Evolutionary conservation across 2,329 filamentous ascomycete genomes (phyloP), one percentile per base, ranked within the genome.

Genomic region (Trichophaea hybrida): DNA sequence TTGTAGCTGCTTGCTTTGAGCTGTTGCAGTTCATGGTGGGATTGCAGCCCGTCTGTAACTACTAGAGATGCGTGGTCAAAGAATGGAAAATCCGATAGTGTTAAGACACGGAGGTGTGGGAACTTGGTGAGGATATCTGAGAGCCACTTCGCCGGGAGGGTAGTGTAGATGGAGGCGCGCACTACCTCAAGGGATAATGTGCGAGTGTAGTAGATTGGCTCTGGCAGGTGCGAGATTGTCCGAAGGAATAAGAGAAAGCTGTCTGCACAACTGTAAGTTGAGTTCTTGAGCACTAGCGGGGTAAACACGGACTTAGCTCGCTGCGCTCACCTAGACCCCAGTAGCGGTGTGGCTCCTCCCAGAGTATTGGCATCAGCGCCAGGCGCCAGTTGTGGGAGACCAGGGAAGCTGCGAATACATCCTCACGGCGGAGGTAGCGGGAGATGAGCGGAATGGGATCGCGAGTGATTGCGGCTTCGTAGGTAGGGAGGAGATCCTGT

Each of bases 141-240:
- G 43, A 68, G 63, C 67, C 67, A 68, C n/a, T 52, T 56, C 4
- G 57, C 33, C 1, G 66, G 61, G 2, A 68, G 58, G 24, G 24
- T 24, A 15, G 67, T 64, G 54, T 67, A 68, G 15, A 68, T 57
- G 24, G 61, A 55, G 2, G 62, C 17, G 4, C 56, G 58, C 32
- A 63, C 62, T 58, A 24, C 31, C 6, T 55, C 56, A 4, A 66
- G 59, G 10, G 55, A 64, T 15, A 61, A 46, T 4, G 49, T 49
- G 8, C 46, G 61, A 1, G 57, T 59, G 24, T 53, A 43, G 44
- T 32, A 49, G 13, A 40, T 54, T 13, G 51, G 37, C 0, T 3
- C 33, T 49, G 46, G 60, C 12, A 32, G 57, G 34, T 44, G 58
- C 35, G 55, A 62, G 17, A 60, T 54, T 6, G 52, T 53, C 1